Evolutionary conservation across 2,329 filamentous ascomycete genomes (phyloP).

Genomic region (Tricladium varicosporioides): DNA sequence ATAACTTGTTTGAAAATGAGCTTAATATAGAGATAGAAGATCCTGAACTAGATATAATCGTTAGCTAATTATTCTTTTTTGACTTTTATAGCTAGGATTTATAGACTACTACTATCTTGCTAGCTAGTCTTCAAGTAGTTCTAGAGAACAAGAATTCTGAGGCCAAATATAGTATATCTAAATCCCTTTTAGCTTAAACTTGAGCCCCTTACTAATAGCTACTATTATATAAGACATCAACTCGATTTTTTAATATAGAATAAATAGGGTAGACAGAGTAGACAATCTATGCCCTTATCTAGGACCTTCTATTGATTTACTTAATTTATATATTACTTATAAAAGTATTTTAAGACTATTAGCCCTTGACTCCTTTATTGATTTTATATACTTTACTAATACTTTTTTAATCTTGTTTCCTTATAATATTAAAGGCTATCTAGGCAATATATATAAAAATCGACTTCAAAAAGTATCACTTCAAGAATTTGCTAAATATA

Average conservation of each 20-base stretch:
- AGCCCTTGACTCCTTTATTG: background rate
- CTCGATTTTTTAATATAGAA: no score
- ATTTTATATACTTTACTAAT: background rate
- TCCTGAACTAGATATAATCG: slow-evolving; percentile 10
- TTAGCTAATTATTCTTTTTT: slow-evolving; percentile 14
- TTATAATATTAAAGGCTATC: background rate
- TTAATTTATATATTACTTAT: slow-evolving; percentile 1
- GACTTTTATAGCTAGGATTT: slow-evolving; percentile 15
- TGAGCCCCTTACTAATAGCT: no score
- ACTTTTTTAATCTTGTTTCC: slow-evolving; percentile 1
- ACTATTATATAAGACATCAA: no score
- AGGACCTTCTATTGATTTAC: background rate
- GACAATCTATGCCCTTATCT: background rate
- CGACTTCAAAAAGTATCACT: slow-evolving; percentile 4
- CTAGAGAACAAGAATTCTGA: slow-evolving; percentile 1
- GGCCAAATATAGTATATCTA: no score
- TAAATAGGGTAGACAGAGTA: no score
- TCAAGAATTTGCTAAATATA: slow-evolving; percentile 4
- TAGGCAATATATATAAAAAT: background rate
- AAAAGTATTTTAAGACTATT: slow-evolving; percentile 1
- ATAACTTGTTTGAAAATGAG: slow-evolving; percentile 13
- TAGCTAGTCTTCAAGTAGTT: slow-evolving; percentile 10
- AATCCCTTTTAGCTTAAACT: no score
- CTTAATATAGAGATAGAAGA: slow-evolving; percentile 8
- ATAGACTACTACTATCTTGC: slow-evolving; percentile 8